These are phyloP conservation scores for Chytriomyces confervae DNA, from an alignment of 192 early-diverging fungal species.

Conservation along the genomic window DNA sequence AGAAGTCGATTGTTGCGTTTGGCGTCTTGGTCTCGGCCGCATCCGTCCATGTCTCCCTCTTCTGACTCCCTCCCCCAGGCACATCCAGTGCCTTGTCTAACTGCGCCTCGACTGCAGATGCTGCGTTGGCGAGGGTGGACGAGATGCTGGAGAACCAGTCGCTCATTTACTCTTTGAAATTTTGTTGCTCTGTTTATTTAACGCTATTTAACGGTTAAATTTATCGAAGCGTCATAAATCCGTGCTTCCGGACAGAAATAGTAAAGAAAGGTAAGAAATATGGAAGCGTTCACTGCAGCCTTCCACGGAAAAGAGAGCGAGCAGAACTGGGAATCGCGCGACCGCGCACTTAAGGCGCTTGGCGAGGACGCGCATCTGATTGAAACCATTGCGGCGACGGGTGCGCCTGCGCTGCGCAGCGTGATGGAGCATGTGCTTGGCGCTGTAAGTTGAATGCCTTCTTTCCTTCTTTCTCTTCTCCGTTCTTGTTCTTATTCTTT, in stretches of 20 bases:
- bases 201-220: no score
- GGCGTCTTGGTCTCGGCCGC: background rate
- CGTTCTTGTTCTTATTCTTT: constrained; percentile 15
- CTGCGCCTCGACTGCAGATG: constrained; percentile 72
- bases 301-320: constrained; percentile 48
- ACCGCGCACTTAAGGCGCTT: constrained; percentile 38
- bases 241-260: no score
- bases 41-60: background rate
- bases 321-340: constrained; percentile 47
- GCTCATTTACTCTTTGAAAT: background rate
- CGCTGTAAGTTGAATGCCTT: constrained; percentile 1
- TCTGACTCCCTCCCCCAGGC: constrained; percentile 16
- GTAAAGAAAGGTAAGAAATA: no score
- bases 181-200: no score
- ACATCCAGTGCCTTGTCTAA: constrained; percentile 75
- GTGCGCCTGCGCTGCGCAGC: constrained; percentile 31
- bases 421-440: background rate
- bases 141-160: constrained; percentile 29
- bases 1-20: background rate
- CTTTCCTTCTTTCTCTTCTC: constrained; percentile 20
- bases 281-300: background rate
- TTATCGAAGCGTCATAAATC: no score
- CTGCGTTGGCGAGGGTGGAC: constrained; percentile 63
- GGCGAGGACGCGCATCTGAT: constrained; percentile 7
- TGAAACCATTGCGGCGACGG: background rate